These are phyloP conservation scores for Phytophthora citrophthora DNA, from an alignment of 352 stramenopile genomes.

Conservation along the genomic window DNA sequence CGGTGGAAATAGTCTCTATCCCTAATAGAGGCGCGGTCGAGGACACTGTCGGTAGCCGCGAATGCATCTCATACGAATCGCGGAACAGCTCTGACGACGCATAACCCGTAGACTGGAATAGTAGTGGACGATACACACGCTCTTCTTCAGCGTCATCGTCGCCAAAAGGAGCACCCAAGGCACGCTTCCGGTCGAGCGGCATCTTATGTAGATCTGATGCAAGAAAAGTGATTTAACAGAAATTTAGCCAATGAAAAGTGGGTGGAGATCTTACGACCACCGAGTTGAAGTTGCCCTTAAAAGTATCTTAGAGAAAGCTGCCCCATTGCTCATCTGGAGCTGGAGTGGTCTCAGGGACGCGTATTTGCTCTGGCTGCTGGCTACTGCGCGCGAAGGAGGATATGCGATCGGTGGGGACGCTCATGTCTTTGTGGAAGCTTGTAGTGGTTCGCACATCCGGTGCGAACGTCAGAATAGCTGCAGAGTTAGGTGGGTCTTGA, in stretches of 20 bases:
- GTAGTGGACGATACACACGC: slow-evolving; percentile 74
- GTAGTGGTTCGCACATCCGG: slow-evolving; percentile 25
- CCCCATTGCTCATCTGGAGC: slow-evolving; percentile 22
- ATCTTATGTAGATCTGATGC: slow-evolving; percentile 27
- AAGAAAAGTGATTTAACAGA: slow-evolving; percentile 7
- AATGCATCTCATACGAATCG: slow-evolving; percentile 83
- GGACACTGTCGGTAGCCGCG: slow-evolving; percentile 46
- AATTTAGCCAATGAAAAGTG: slow-evolving; percentile 29
- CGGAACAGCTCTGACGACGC: slow-evolving; percentile 82
- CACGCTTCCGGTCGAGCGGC: slow-evolving; percentile 8
- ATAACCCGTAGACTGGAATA: slow-evolving; percentile 84
- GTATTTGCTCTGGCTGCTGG: slow-evolving; percentile 27
- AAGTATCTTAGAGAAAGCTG: slow-evolving; percentile 21
- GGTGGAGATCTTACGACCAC: slow-evolving; percentile 2
- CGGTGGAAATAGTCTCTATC: slow-evolving; percentile 12
- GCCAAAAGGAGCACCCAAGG: neutral
- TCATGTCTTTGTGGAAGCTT: slow-evolving; percentile 30
- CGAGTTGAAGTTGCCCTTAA: slow-evolving; percentile 30
- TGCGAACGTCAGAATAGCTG: slow-evolving; percentile 2
- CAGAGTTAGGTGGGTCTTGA: neutral
- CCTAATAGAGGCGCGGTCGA: slow-evolving; percentile 36
- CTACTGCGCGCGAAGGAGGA: slow-evolving; percentile 15
- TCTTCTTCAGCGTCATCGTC: slow-evolving; percentile 36
- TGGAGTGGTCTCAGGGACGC: slow-evolving; percentile 17
- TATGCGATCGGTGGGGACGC: slow-evolving; percentile 10